These are phyloP conservation scores for Luvunga scandens DNA, from an alignment of 345 rosid genomes.

Conservation along the genomic window DNA sequence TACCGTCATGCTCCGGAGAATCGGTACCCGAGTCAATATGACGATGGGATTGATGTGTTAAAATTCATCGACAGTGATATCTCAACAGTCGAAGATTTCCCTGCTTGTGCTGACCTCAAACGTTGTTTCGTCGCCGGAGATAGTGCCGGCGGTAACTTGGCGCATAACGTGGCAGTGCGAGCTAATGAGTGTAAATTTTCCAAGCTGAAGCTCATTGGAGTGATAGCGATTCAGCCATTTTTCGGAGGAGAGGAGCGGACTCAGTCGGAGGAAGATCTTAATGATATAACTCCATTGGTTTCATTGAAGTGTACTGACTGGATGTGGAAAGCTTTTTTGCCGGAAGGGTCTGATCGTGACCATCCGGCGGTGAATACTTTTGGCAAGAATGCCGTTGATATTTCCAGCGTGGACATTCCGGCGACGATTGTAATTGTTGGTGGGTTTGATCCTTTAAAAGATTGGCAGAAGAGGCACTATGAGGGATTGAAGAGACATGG, in stretches of 20 bases:
- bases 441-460: slow-evolving; percentile 29
- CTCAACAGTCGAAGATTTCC: background rate
- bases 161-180: slow-evolving; percentile 24
- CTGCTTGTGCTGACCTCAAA: background rate
- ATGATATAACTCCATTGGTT: background rate
- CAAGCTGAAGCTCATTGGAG: slow-evolving; percentile 8
- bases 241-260: slow-evolving; percentile 28
- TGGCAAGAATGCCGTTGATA: background rate
- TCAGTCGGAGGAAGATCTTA: slow-evolving; percentile 11
- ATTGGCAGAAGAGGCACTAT: slow-evolving; percentile 28
- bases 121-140: slow-evolving; percentile 26
- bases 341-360: slow-evolving; percentile 12
- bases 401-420: slow-evolving; percentile 12
- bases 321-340: slow-evolving; percentile 19
- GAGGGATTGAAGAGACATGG: slow-evolving; percentile 23
- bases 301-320: slow-evolving; percentile 2
- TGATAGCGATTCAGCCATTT: slow-evolving; percentile 26
- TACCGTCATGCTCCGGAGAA: slow-evolving; percentile 25
- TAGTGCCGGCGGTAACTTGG: slow-evolving; percentile 33
- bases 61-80: background rate
- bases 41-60: slow-evolving; percentile 5
- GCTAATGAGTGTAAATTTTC: background rate
- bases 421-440: slow-evolving; percentile 1
- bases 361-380: background rate
- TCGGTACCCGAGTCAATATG: slow-evolving; percentile 24